Base-by-base conservation (phyloP, 176 grass and related monocot species). In the Hordeum marinum region DNA sequence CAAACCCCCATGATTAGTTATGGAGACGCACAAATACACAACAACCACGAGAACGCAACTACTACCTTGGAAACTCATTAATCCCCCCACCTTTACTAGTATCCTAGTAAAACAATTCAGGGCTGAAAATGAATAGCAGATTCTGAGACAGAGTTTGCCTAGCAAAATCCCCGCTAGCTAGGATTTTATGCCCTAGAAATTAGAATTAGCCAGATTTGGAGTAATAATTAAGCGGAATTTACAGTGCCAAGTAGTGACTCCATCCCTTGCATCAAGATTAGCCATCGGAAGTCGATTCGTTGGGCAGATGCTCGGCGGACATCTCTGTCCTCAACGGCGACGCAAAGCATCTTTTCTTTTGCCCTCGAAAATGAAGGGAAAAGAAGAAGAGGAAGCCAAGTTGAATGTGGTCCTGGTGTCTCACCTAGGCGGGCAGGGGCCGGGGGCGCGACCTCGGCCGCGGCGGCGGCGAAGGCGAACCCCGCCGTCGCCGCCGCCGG, bases 381-480 rank as follows among this genome's bases (percentile, higher is more conserved):
- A 15, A 9, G 0, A 41, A 74, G 63, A 23, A 2, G 11, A 20
- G 20, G 32, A 26, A 17, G 13, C 7, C 70, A 73, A 29, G 17
- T 75, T 74, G 73, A 74, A 85, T 78, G 78, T 12, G 71, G 8
- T 1, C 15, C 1, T 35, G 31, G 17, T 12, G 52, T 81, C 63
- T 91, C 85, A 91, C 89, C 85, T 57, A 6, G 39, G 52, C 18
- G 52, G 18, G 46, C 18, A 8, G 76, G 12, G 9, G 48, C 42
- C 13, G 68, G 29, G 9, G 1, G 73, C 36, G 64, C 63, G 26
- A 26, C 50, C 50, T 13, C 54, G 9, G n/a, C 2, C 11, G 15
- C 75, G 55, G 60, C n/a, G 55, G 60, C n/a, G 4, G 31, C 61
- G 48, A 79, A 59, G 81, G 14, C 7, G 35, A 87, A 76, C 41